These are phyloP conservation scores for Fraxinus cuspidata DNA, from an alignment of 257 asterid genomes.

Conservation along the genomic window DNA sequence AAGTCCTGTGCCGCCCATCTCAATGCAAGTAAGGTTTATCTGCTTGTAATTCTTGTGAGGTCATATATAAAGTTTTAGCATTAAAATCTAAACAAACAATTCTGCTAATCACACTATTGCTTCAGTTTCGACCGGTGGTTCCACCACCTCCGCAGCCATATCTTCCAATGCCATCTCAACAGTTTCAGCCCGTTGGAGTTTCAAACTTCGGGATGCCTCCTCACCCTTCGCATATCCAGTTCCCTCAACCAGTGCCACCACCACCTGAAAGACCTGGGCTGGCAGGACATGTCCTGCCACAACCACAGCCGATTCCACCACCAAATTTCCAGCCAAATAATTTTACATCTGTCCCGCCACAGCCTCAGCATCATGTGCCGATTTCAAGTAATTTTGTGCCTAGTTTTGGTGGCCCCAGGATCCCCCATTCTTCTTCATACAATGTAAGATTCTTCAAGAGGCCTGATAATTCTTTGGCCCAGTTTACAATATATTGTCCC, in stretches of 20 bases:
- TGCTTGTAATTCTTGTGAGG: conserved; percentile 15
- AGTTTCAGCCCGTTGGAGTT: conserved; percentile 66
- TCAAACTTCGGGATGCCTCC: conserved; percentile 63
- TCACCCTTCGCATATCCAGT: conserved; percentile 56
- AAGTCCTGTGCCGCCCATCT: conserved; percentile 67
- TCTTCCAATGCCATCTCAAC: conserved; percentile 61
- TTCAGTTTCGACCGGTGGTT: conserved; percentile 65
- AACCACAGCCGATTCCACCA: conserved; percentile 52
- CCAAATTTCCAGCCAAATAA: conserved; percentile 55
- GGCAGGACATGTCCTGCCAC: conserved; percentile 55
- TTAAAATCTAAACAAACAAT: conserved; percentile 15
- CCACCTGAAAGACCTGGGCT: conserved; percentile 53
- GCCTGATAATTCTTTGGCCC: conserved; percentile 10
- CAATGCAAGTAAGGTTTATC: conserved; percentile 64
- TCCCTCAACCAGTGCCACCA: conserved; percentile 62
- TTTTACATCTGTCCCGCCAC: conserved; percentile 46
- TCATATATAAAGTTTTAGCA: conserved; percentile 15
- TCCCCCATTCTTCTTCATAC: conserved; percentile 55
- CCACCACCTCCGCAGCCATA: conserved; percentile 61
- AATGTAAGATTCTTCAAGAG: conserved; percentile 37
- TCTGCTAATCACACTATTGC: conserved; percentile 16
- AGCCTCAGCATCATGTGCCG: conserved; percentile 43
- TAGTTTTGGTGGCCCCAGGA: conserved; percentile 56
- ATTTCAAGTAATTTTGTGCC: conserved; percentile 61
- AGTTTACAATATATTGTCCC: conserved; percentile 10